Percentiles rank a stretch among this genome's conserved stretches.
phyloP scores from a whole-genome alignment of 2,329 filamentous ascomycete genomes.

The Ascochyta fabae region DNA sequence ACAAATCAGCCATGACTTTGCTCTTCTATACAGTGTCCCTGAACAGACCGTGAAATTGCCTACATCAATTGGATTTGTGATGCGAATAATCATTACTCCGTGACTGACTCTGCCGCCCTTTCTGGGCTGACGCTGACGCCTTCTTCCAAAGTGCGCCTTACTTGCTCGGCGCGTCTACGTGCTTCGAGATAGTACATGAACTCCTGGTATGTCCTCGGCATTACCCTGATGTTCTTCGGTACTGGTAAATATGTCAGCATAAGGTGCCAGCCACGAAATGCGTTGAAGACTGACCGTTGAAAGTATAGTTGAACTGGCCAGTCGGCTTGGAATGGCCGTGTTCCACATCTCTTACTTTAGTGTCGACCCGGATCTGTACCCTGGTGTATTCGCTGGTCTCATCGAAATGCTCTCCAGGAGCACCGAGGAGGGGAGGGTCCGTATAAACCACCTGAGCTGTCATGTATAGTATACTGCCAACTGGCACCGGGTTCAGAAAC shows the following conservation, averaged over 20 bases:
- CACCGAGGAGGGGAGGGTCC: conserved; percentile 61
- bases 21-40: too few species aligned
- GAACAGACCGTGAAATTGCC: too few species aligned
- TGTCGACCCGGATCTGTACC: conserved; percentile 74
- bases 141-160: conserved; percentile 47
- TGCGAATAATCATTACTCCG: conserved; percentile 32
- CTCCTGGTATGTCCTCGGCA: conserved; percentile 68
- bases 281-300: conserved; percentile 44
- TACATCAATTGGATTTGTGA: neutral
- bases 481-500: conserved; percentile 76
- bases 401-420: conserved; percentile 43
- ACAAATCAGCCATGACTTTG: too few species aligned
- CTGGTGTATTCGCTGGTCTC: conserved; percentile 59
- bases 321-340: conserved; percentile 71
- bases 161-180: conserved; percentile 60
- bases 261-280: neutral
- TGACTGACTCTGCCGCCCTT: conserved; percentile 45
- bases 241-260: conserved; percentile 49
- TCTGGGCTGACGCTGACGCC: conserved; percentile 37
- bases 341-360: conserved; percentile 74
- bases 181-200: conserved; percentile 72
- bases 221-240: conserved; percentile 68
- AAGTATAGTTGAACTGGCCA: conserved; percentile 79
- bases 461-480: conserved; percentile 77
- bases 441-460: conserved; percentile 75